Evolutionary conservation across 352 stramenopile genomes (phyloP), one percentile per base, ranked within the genome.

Genomic region (Globisporangium mamillatum): DNA sequence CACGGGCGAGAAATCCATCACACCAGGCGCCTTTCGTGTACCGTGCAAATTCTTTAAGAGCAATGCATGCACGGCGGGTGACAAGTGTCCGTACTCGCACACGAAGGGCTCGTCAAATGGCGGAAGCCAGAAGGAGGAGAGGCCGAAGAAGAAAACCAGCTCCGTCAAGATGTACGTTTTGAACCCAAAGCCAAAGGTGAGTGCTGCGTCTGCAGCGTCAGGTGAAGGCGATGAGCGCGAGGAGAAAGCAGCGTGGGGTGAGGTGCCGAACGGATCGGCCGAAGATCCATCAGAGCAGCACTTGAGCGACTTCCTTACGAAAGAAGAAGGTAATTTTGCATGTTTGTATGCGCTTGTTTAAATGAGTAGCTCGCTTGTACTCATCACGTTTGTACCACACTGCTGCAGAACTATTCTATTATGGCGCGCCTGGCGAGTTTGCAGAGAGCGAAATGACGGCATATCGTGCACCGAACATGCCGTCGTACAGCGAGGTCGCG

Each of bases 31-130:
- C 27, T 88, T 86, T 41, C 69, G 75, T 12, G 72, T 86, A 46
- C 73, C 76, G 0, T 94, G 89, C 76, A 89, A 80, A 62, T 96
- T 93, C 52, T 92, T 92, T 67, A 77, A 89, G 67, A 78, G 75
- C 41, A 79, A 78, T 32, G 79, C 76, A 55, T 96, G 88, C 79
- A 72, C 81, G 41, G 78, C 76, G 32, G 86, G 88, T 1, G 72
- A 81, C 53, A 78, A 71, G 10, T 94, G 88, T 67, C 82, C 83
- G 53, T 95, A 92, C 56, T 32, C 84, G 63, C 88, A 96, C 72
- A 63, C 69, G 27, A 78, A 81, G 65, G 73, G 38, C 29, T 27
- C 44, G n/a, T 36, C 27, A 16, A 52, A 61, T 25, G 67, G 61
- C 18, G 60, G 24, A 41, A 68, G 57, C 16, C 63, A 75, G 16